These are phyloP conservation scores for Sungouiozyma ichnusensis DNA, from an alignment of 805 yeast genomes.

Conservation along the genomic window DNA sequence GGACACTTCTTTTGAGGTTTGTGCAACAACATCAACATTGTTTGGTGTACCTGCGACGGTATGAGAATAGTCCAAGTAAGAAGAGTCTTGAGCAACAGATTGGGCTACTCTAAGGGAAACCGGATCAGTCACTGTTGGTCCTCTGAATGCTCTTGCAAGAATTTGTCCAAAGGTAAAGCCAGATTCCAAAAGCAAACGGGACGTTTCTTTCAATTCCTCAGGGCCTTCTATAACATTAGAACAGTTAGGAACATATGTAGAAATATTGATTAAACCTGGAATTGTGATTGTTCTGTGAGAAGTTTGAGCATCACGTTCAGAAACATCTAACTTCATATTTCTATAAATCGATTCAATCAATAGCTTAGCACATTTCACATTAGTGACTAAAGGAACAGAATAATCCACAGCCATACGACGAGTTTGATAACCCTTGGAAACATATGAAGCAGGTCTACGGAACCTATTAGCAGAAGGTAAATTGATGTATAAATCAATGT, in stretches of 20 bases:
- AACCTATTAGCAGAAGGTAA: conserved; percentile 93
- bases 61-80: conserved; percentile 74
- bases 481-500: conserved; percentile 92
- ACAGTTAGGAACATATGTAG: conserved; percentile 66
- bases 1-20: conserved; percentile 57
- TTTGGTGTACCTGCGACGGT: conserved; percentile 72
- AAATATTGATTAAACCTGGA: conserved; percentile 80
- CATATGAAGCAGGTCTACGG: conserved; percentile 97
- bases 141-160: conserved; percentile 56
- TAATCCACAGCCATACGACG: conserved; percentile 99
- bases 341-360: conserved; percentile 88
- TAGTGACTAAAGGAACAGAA: conserved; percentile 94
- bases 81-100: conserved; percentile 40
- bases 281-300: conserved; percentile 72
- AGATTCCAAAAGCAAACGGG: conserved; percentile 63
- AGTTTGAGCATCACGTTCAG: conserved; percentile 79
- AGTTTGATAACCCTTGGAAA: conserved; percentile 93
- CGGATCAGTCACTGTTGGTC: conserved; percentile 54
- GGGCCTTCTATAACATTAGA: conserved; percentile 35
- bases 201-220: conserved; percentile 51
- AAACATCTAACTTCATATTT: conserved; percentile 51
- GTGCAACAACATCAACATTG: conserved; percentile 52
- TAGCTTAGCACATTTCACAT: conserved; percentile 93
- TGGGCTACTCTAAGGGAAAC: conserved; percentile 56
- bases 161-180: conserved; percentile 85